Evolutionary conservation across 108 stramenopile species (phyloP).

Genomic region (Bacterosira constricta): DNA sequence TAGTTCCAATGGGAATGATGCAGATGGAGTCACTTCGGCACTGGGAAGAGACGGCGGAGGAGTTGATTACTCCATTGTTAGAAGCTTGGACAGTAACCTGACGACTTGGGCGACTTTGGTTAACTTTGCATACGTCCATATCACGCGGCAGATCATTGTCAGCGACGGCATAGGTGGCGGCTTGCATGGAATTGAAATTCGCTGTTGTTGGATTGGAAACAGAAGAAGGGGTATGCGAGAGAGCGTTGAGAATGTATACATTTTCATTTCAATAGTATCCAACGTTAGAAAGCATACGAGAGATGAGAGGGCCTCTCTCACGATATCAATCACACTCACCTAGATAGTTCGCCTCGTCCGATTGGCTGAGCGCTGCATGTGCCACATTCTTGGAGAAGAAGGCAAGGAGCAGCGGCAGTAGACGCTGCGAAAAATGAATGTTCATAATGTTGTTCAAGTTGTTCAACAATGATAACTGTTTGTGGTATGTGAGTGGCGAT

Average conservation of each 20-base stretch:
- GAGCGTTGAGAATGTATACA: too few species aligned
- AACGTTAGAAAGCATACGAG: not conserved
- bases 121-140: not conserved
- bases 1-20: constrained; percentile 44
- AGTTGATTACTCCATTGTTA: not conserved
- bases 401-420: not conserved
- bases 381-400: not conserved
- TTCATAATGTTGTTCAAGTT: not conserved
- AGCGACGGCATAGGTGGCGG: constrained; percentile 2
- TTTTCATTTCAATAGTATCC: too few species aligned
- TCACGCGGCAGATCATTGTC: not conserved
- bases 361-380: not conserved
- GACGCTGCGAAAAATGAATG: not conserved
- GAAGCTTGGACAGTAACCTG: not conserved
- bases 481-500: too few species aligned
- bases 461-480: too few species aligned
- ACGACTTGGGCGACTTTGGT: not conserved
- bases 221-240: too few species aligned
- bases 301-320: not conserved
- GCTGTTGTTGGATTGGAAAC: too few species aligned
- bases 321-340: not conserved
- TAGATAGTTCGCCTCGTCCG: not conserved
- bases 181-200: constrained; percentile 1
- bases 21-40: constrained; percentile 32
- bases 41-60: constrained; percentile 8